A percentile compares a stretch with the other conserved stretches of the same genome.
Conservation (phyloP, 768 basidiomycete species). For the Tulasnella sp. region DNA sequence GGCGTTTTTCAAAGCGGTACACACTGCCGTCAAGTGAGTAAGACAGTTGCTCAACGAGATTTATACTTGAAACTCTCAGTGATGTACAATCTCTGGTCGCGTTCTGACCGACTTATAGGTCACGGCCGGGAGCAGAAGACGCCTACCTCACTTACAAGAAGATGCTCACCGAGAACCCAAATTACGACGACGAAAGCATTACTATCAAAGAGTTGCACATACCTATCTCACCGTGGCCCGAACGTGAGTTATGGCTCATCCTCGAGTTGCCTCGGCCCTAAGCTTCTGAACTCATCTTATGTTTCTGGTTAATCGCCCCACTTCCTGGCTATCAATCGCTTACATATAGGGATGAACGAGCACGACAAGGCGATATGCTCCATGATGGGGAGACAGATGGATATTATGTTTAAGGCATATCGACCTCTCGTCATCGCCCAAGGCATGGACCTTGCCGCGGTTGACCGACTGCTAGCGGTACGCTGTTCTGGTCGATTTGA, state of each 20-base stretch:
- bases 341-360: background rate
- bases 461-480: slow-evolving; percentile 3
- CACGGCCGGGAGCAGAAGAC: slow-evolving; percentile 1
- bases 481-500: background rate
- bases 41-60: background rate
- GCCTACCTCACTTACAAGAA: background rate
- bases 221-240: slow-evolving; percentile 1
- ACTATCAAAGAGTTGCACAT: background rate
- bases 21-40: background rate
- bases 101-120: background rate
- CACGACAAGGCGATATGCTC: background rate
- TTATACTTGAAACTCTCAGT: no score
- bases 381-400: background rate
- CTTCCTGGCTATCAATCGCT: no score
- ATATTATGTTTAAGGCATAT: background rate
- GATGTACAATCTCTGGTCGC: background rate
- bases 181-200: background rate
- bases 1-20: background rate
- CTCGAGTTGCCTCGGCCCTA: no score
- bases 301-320: no score
- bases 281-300: no score
- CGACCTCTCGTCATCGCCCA: background rate
- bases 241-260: no score
- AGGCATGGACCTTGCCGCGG: background rate
- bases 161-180: slow-evolving; percentile 2